phyloP scores from a whole-genome alignment of 2,329 filamentous ascomycete genomes.

The Sporothrix variecibatus region DNA sequence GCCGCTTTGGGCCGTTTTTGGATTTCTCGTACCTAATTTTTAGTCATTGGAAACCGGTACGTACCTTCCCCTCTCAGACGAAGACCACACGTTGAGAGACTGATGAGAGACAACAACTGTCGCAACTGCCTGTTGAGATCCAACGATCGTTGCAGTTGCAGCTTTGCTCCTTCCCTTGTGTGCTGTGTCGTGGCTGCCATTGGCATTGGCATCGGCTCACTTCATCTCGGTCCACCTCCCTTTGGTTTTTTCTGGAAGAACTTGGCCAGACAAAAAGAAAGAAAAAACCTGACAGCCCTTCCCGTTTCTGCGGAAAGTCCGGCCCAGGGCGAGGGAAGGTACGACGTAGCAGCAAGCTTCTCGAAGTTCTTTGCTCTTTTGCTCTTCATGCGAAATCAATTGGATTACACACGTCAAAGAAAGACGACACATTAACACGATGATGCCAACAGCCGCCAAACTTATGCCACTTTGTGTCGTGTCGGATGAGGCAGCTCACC shows the following conservation, averaged over 20 bases:
- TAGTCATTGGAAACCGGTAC: slow-evolving; percentile 35
- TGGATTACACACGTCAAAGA: slow-evolving; percentile 1
- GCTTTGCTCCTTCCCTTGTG: background rate
- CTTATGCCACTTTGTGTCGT: background rate
- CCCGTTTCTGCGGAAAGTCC: background rate
- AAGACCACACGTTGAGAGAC: too few species aligned
- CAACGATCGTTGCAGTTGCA: background rate
- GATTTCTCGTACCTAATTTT: slow-evolving; percentile 38
- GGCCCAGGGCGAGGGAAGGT: background rate
- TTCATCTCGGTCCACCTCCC: background rate
- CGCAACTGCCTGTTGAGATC: background rate
- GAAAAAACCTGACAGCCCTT: background rate
- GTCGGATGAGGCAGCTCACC: background rate
- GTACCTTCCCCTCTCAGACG: slow-evolving; percentile 14
- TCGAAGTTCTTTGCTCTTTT: background rate
- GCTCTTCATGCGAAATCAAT: background rate
- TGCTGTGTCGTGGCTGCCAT: background rate
- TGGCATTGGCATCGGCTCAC: slow-evolving; percentile 4
- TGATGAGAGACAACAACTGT: background rate
- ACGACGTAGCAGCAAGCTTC: background rate
- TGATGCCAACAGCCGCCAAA: slow-evolving; percentile 8
- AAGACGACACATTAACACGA: background rate
- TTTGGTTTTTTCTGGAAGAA: background rate
- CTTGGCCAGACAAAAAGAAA: background rate
- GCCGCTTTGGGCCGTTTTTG: slow-evolving; percentile 32